Conservation (phyloP, 768 basidiomycete genomes). For the Neoboletus subvelutipes region DNA sequence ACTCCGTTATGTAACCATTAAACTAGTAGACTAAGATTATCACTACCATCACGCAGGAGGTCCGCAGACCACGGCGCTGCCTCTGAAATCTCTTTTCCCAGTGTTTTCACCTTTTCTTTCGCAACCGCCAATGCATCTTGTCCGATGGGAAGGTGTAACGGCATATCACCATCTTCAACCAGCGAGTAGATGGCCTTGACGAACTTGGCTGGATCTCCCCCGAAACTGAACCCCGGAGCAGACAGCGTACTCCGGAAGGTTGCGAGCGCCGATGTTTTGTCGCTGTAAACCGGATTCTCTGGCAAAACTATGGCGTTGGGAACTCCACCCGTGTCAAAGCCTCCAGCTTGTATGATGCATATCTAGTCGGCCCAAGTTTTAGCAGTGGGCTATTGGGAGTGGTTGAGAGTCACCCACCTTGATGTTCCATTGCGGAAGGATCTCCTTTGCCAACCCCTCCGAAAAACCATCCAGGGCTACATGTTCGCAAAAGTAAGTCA, state of each 20-base stretch:
- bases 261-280: background rate
- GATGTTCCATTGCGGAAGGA: constrained; percentile 45
- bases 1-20: background rate
- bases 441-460: constrained; percentile 34
- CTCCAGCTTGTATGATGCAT: constrained; percentile 19
- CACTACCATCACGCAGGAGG: too few species aligned
- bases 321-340: constrained; percentile 10
- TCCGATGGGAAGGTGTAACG: constrained; percentile 13
- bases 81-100: background rate
- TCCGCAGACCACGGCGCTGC: too few species aligned
- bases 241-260: background rate
- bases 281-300: constrained; percentile 7
- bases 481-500: background rate
- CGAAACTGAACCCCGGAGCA: background rate
- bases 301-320: background rate
- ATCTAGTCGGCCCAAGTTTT: constrained; percentile 13
- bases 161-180: constrained; percentile 6
- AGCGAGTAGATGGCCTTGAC: constrained; percentile 7
- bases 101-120: background rate
- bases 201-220: constrained; percentile 16
- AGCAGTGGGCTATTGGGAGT: background rate
- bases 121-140: constrained; percentile 7
- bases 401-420: background rate
- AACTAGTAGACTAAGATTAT: too few species aligned
- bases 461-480: constrained; percentile 37